Percentiles rank a stretch among this genome's conserved stretches.
Conservation (phyloP, 164 flowering plant genomes). For the Annona cherimola region DNA sequence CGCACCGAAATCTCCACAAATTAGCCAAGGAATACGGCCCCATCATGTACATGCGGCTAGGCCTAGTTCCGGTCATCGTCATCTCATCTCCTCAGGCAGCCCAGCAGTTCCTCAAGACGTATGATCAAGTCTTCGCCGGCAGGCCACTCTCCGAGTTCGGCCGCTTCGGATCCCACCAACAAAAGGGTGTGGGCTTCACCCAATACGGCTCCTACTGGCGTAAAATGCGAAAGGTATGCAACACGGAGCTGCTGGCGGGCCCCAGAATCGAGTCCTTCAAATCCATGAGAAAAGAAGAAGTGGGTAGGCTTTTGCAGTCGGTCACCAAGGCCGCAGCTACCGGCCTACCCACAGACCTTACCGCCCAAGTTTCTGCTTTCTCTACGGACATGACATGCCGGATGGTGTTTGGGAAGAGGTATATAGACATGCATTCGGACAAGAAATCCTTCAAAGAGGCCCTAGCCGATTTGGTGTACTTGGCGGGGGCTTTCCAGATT, state of each 20-base stretch:
- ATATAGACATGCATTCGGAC: slow-evolving; percentile 24
- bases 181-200: neutral
- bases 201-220: slow-evolving; percentile 2
- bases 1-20: slow-evolving; percentile 14
- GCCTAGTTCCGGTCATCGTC: slow-evolving; percentile 12
- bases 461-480: slow-evolving; percentile 32
- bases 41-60: slow-evolving; percentile 20
- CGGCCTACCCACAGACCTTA: slow-evolving; percentile 12
- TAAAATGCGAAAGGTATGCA: neutral
- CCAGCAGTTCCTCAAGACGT: slow-evolving; percentile 18
- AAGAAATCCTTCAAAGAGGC: slow-evolving; percentile 37
- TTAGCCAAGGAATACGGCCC: slow-evolving; percentile 16
- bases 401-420: slow-evolving; percentile 50
- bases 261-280: slow-evolving; percentile 13
- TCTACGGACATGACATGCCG: slow-evolving; percentile 22
- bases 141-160: neutral
- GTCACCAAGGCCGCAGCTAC: slow-evolving; percentile 12
- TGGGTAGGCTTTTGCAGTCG: slow-evolving; percentile 11
- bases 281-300: slow-evolving; percentile 27
- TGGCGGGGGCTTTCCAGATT: slow-evolving; percentile 26
- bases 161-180: neutral
- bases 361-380: slow-evolving; percentile 14
- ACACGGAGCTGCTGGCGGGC: neutral
- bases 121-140: slow-evolving; percentile 14
- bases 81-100: slow-evolving; percentile 15